These are phyloP conservation scores for Melaleuca quinquenervia DNA, from an alignment of 345 rosid species.

Conservation along the genomic window DNA sequence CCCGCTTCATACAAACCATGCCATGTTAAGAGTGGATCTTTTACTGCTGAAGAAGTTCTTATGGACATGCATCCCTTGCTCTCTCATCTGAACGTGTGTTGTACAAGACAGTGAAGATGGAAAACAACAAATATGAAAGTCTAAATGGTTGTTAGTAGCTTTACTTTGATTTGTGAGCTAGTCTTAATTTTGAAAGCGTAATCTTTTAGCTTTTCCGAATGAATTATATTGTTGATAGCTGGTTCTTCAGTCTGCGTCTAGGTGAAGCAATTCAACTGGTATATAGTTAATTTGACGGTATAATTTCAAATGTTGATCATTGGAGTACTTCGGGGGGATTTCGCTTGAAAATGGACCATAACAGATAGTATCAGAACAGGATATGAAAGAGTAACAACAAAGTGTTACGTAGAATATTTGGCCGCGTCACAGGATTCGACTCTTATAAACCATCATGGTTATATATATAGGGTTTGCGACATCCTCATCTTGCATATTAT, in stretches of 20 bases:
- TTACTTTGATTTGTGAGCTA: background rate
- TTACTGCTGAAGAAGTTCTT: background rate
- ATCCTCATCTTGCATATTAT: background rate
- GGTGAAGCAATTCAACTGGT: background rate
- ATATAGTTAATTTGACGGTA: background rate
- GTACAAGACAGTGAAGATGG: background rate
- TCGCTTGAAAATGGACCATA: background rate
- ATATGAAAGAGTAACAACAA: background rate
- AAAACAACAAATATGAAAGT: background rate
- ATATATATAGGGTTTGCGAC: background rate
- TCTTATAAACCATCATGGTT: background rate
- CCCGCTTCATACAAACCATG: accelerated
- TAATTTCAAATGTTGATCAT: background rate
- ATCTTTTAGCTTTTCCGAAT: background rate
- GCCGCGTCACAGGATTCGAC: background rate
- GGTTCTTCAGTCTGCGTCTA: background rate
- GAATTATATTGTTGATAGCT: background rate
- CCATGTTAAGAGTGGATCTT: background rate
- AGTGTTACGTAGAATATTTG: background rate
- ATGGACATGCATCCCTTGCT: background rate
- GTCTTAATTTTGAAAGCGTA: background rate
- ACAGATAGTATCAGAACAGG: background rate
- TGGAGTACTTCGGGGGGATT: background rate
- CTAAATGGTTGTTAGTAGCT: background rate
- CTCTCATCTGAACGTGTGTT: background rate